These are phyloP conservation scores for Phaeolepiota aurea DNA, from an alignment of 768 basidiomycete species.

Conservation along the genomic window DNA sequence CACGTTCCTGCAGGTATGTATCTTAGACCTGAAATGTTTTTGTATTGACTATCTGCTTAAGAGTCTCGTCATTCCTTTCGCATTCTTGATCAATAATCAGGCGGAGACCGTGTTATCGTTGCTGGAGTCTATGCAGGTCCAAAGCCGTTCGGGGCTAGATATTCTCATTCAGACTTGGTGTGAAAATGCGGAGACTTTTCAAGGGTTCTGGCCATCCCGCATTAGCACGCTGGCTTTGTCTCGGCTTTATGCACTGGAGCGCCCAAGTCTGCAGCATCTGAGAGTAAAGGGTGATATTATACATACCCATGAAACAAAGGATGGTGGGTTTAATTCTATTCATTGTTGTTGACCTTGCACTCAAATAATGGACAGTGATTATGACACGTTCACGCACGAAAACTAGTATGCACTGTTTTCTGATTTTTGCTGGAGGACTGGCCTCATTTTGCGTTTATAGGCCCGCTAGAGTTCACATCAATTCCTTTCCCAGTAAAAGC, in stretches of 20 bases:
- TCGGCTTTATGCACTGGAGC: slow-evolving; percentile 58
- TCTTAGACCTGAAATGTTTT: slow-evolving; percentile 1
- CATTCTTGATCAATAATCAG: slow-evolving; percentile 86
- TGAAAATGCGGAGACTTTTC: slow-evolving; percentile 90
- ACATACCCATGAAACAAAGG: slow-evolving; percentile 67
- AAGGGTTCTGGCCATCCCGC: slow-evolving; percentile 89
- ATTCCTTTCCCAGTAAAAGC: slow-evolving; percentile 90
- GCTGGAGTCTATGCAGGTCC: slow-evolving; percentile 58
- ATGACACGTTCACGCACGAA: slow-evolving; percentile 93
- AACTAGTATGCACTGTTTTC: slow-evolving; percentile 35
- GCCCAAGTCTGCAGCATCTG: slow-evolving; percentile 59
- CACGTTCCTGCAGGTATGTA: slow-evolving; percentile 83
- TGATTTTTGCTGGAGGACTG: slow-evolving; percentile 38
- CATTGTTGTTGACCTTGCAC: slow-evolving; percentile 13
- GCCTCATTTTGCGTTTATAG: slow-evolving; percentile 28
- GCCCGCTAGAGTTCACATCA: slow-evolving; percentile 77
- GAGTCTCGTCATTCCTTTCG: slow-evolving; percentile 90
- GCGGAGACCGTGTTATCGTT: slow-evolving; percentile 71
- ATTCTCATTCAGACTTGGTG: slow-evolving; percentile 91
- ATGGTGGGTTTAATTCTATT: slow-evolving; percentile 48
- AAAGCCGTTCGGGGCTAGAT: slow-evolving; percentile 65
- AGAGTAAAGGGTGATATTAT: slow-evolving; percentile 90
- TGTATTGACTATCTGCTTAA: too few species aligned
- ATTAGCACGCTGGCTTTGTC: slow-evolving; percentile 79
- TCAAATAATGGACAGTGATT: slow-evolving; percentile 54